Evolutionary conservation across 768 basidiomycete genomes (phyloP), one percentile per base, ranked within the genome.

Genomic region (Naematelia encephala): DNA sequence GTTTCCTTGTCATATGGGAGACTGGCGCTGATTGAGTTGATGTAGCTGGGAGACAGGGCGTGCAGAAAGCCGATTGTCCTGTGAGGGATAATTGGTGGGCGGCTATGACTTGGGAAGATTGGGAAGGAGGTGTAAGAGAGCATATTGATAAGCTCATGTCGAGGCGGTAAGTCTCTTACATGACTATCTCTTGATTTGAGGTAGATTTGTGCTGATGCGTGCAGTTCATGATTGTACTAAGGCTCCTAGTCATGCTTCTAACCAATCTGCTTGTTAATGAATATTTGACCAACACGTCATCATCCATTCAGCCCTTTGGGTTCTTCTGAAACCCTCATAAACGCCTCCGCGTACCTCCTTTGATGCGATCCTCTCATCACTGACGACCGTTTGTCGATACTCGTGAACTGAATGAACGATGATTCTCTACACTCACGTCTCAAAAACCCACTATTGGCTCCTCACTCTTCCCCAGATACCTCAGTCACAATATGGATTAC

Each of bases 51-150:
- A 22, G 48, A 23, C 48, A 22, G 25, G 48, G 48, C 22, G 27
- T 27, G 22, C 22, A 50, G 22, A 22, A 27, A 16, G 48, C 48
- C 5, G 48, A 50, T 26, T 50, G 48, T 22, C 48, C 48, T 26
- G 5, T 23, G 25, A 2, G 48, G 48, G 66, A 69, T 26, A 61
- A 62, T 43, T 75, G 72, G 70, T 59, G 60, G 14, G 68, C 64
- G 4, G 62, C 64, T 1, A 63, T 74, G 2, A 70, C 62, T 10
- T 76, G 71, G 71, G 51, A 68, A 19, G 75, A 76, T 21, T 76
- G 75, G 75, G 71, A 73, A 46, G 63, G 56, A 11, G 62, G 67
- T 3, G 67, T 64, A 2, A 55, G 62, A n/a, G 72, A 68, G 21
- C 58, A 67, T 45, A 56, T 76, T 12, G 72, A 70, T 46, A 61